Evolutionary conservation across 2,329 filamentous ascomycete genomes (phyloP).

Genomic region (Ploettnerulaceae sp.): DNA sequence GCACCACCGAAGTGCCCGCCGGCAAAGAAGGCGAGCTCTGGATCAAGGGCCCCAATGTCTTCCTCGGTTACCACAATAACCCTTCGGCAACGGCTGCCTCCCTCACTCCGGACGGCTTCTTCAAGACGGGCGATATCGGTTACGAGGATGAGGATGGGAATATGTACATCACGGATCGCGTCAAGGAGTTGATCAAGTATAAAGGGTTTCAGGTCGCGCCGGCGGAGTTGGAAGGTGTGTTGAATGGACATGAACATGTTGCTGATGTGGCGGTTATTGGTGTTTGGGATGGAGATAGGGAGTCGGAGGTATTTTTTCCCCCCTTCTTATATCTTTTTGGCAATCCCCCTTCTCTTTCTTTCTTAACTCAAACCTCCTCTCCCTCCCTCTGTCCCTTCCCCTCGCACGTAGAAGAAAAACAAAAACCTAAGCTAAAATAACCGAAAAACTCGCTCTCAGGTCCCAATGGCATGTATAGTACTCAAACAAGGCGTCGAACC

Average conservation of each 20-base stretch:
- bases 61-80: constrained; percentile 54
- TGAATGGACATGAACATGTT: constrained; percentile 41
- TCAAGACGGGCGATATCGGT: constrained; percentile 76
- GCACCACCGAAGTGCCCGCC: constrained; percentile 37
- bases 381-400: too few relatives aligned
- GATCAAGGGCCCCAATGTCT: constrained; percentile 58
- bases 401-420: too few relatives aligned
- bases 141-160: constrained; percentile 70
- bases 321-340: too few relatives aligned
- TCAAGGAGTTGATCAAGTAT: constrained; percentile 60
- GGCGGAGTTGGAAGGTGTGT: constrained; percentile 54
- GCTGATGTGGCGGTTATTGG: constrained; percentile 59
- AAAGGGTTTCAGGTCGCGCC: constrained; percentile 66
- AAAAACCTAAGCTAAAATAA: too few relatives aligned
- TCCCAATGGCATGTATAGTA: too few relatives aligned
- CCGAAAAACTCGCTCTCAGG: too few relatives aligned
- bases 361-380: too few relatives aligned
- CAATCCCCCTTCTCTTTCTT: too few relatives aligned
- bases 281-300: constrained; percentile 56
- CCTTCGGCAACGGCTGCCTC: constrained; percentile 62
- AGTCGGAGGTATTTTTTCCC: too few relatives aligned
- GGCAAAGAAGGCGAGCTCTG: constrained; percentile 67
- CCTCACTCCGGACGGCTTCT: constrained; percentile 72
- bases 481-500: too few relatives aligned
- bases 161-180: constrained; percentile 82